Evolutionary conservation across 176 grass and related monocot species (phyloP), one percentile per base, ranked within the genome.

Genomic region (Carex kokanica): DNA sequence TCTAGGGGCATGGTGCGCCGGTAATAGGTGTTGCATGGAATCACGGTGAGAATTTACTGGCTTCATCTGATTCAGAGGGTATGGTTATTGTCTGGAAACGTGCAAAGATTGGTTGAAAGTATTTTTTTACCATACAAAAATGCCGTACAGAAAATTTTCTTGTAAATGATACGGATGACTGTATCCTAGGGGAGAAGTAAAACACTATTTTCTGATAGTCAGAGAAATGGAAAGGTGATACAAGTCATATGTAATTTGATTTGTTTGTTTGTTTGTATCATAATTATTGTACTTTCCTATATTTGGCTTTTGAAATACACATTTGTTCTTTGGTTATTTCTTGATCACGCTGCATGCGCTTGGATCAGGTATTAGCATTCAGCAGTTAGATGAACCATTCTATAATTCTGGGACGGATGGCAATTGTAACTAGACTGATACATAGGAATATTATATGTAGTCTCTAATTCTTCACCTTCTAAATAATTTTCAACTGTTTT

Each of bases 51-150:
- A 99, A 93, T 71, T 95, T 95, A 55, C 81, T 99, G 85, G 93
- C 96, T 23, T 99, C 93, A 20, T 92, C 93, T 24, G 96, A 99
- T 93, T 92, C 86, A 29, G 93, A 95, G 18, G 96, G 96, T 88
- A 99, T 87, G 24, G 96, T 99, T 82, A 99, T 99, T 85, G 89
- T 99, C 70, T 99, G 96, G 96, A 99, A 95, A 80, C 83, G 96
- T 62, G 88, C 91, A 64, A 89, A 93, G 40, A 64, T 62, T 77
- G 83, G 49, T 77, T 97, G 84, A 84, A 80, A 81, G 0, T 10
- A 61, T 25, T 74, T 52, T 52, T 53, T 56, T 56, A 56, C 47
- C 24, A 32, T 73, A 51, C 73, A 56, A 52, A 78, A 31, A 78
- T 78, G 23, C 3, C 73, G 14, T 78, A 55, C n/a, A 65, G 63